Evolutionary conservation across 768 basidiomycete species (phyloP).

Genomic region (Agrocybe pediades): DNA sequence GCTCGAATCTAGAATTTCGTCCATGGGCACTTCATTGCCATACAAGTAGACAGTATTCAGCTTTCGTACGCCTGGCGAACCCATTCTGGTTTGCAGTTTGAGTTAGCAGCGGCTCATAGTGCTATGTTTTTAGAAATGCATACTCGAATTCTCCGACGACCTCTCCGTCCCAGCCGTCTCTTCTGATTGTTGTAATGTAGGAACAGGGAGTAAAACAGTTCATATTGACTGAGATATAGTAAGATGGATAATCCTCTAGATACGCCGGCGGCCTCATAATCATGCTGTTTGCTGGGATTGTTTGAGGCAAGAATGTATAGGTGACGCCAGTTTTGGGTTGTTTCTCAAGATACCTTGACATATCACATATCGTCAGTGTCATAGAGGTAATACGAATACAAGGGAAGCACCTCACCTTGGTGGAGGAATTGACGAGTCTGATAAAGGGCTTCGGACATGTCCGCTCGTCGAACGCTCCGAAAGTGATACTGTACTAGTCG

Average conservation of each 20-base stretch:
- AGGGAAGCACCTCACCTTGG: conserved; percentile 6
- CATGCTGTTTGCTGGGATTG: conserved; percentile 39
- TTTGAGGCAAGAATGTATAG: conserved; percentile 40
- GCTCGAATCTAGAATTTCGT: conserved; percentile 33
- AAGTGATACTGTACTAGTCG: not conserved
- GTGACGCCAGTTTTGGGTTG: conserved; percentile 28
- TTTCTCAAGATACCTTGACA: conserved; percentile 12
- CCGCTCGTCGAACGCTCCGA: not conserved
- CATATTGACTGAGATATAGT: conserved; percentile 47
- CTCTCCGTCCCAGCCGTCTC: conserved; percentile 42
- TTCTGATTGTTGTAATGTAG: conserved; percentile 44
- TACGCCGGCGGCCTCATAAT: conserved; percentile 31
- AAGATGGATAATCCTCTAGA: conserved; percentile 33
- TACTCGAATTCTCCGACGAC: conserved; percentile 53
- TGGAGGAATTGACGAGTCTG: conserved; percentile 5
- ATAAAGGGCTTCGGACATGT: not conserved
- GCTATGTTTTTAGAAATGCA: not conserved
- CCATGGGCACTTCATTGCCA: conserved; percentile 37
- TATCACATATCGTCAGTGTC: not conserved
- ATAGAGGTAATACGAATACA: not conserved
- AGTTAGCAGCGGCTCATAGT: not conserved
- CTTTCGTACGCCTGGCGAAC: conserved; percentile 24
- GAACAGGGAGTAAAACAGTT: conserved; percentile 54
- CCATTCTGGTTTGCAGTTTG: conserved; percentile 27
- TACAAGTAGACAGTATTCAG: conserved; percentile 34